Base-by-base conservation (phyloP, 805 yeast genomes). In the Cyberlindnera americana region DNA sequence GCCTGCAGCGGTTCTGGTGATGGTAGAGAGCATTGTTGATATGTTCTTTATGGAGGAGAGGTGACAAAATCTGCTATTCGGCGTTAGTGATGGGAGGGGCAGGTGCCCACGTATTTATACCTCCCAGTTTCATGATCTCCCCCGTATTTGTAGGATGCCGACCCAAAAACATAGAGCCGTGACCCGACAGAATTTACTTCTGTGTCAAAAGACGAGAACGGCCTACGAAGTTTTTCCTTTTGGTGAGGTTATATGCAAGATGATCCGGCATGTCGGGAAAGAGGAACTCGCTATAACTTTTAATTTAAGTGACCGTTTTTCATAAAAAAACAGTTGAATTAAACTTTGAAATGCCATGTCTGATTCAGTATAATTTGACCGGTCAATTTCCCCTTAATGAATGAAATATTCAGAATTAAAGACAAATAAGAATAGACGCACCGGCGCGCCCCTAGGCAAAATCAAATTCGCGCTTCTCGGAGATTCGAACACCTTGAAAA, bases 1-100 rank as follows among this genome's bases (percentile, higher is more conserved):
- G 19, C 46, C 37, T 28, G 39, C 37, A 17, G 44, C 21, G 37
- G 40, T 39, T 42, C 44, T 46, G 22, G 47, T 17, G 23, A 42
- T 28, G 24, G 36, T 34, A 21, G 49, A 23, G 28, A 46, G 40
- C 49, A 46, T 46, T 26, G 37, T 36, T 15, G 13, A 10, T 17
- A 5, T n/a, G n/a, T 17, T 14, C 11, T 15, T 28, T 10, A 7
- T 21, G 23, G 23, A 21, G 23, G 10, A 28, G 12, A 28, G 15
- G 10, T n/a, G 19, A 15, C 13, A 14, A 28, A 28, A 6, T 16
- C 9, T 9, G 7, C 10, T 6, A 7, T 7, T 21, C 23, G 23
- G 23, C 23, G 23, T 21, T 21, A 21, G 10, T n/a, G n/a, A n/a
- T n/a, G n/a, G 15, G 19, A n/a, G 30, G 7, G 19, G 12, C 19